phyloP scores from a whole-genome alignment of 805 yeast species.

The Hanseniaspora meyeri region DNA sequence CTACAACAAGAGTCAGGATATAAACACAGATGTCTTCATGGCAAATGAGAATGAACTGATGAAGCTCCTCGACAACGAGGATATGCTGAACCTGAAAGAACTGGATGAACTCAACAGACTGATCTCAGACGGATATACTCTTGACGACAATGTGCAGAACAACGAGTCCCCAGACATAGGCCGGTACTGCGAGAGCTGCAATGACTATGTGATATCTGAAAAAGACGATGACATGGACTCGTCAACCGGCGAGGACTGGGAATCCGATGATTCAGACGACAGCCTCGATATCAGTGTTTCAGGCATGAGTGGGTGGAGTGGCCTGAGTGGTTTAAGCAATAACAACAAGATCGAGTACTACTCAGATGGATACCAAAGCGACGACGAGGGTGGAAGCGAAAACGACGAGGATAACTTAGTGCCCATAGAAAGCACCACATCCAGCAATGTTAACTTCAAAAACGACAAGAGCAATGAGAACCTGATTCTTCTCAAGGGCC shows the following conservation, averaged over 20 bases:
- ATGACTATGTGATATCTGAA: not conserved
- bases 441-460: not conserved
- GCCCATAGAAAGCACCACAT: not conserved
- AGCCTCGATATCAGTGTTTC: slow-evolving; percentile 11
- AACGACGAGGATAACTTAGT: not conserved
- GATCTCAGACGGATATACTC: slow-evolving; percentile 2
- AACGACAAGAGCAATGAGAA: not conserved
- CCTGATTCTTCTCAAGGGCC: not conserved
- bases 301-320: slow-evolving; percentile 13
- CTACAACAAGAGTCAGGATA: not conserved
- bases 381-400: not conserved
- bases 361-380: slow-evolving; percentile 4
- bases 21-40: not conserved
- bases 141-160: not conserved
- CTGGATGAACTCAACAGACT: slow-evolving; percentile 8
- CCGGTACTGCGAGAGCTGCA: slow-evolving; percentile 10
- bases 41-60: not conserved
- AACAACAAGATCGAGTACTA: slow-evolving; percentile 3
- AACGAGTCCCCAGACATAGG: not conserved
- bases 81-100: slow-evolving; percentile 9
- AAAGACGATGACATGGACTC: not conserved
- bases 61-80: slow-evolving; percentile 5
- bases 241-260: slow-evolving; percentile 2
- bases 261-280: slow-evolving; percentile 2
- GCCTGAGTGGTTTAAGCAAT: slow-evolving; percentile 7